These are phyloP conservation scores for Phytophthora gonapodyides DNA, from an alignment of 352 stramenopile species.

Conservation along the genomic window DNA sequence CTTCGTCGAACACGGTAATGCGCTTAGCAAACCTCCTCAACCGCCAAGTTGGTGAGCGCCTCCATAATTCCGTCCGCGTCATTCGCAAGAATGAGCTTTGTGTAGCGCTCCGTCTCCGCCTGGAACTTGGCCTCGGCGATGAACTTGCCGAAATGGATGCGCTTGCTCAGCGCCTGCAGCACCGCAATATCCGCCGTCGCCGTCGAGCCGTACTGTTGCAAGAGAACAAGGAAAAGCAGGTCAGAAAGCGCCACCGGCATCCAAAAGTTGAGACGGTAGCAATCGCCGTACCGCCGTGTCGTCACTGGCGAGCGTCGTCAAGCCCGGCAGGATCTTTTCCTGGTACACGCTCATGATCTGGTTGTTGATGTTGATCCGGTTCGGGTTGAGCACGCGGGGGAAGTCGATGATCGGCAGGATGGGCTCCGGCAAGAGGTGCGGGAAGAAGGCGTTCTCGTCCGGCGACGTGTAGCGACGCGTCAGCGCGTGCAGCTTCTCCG, in stretches of 20 bases:
- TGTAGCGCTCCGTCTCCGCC: slow-evolving; percentile 91
- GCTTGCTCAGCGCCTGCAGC: slow-evolving; percentile 95
- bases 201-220: slow-evolving; percentile 73
- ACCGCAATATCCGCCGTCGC: slow-evolving; percentile 91
- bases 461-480: slow-evolving; percentile 97
- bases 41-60: slow-evolving; percentile 93
- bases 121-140: slow-evolving; percentile 98
- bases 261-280: background rate
- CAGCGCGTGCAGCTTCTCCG: slow-evolving; percentile 93
- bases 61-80: slow-evolving; percentile 97
- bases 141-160: slow-evolving; percentile 99
- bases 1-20: background rate
- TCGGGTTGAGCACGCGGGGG: slow-evolving; percentile 92
- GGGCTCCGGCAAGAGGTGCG: slow-evolving; percentile 87
- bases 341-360: slow-evolving; percentile 97
- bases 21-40: slow-evolving; percentile 84
- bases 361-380: slow-evolving; percentile 98
- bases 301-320: slow-evolving; percentile 91
- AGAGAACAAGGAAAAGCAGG: background rate
- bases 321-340: slow-evolving; percentile 93
- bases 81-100: slow-evolving; percentile 89
- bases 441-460: slow-evolving; percentile 99
- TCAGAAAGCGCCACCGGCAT: slow-evolving; percentile 2
- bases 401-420: slow-evolving; percentile 94
- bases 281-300: slow-evolving; percentile 55